These are phyloP conservation scores for Simmondsia chinensis DNA, from an alignment of 148 eudicot species.

Conservation along the genomic window DNA sequence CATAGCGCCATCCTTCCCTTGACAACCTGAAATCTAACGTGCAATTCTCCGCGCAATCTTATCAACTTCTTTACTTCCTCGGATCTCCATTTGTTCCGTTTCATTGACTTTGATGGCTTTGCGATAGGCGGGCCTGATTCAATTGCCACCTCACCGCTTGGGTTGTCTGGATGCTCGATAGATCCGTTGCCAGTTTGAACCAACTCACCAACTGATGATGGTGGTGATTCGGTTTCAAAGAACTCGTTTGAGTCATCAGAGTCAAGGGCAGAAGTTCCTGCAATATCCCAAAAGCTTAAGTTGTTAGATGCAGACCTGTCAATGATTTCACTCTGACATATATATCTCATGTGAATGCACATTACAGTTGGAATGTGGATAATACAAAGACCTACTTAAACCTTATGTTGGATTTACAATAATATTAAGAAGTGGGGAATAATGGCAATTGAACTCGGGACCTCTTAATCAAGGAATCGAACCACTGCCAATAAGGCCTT, in stretches of 20 bases:
- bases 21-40: slow-evolving; percentile 61
- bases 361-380: no score
- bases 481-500: no score
- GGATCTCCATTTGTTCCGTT: slow-evolving; percentile 81
- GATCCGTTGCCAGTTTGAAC: slow-evolving; percentile 19
- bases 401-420: no score
- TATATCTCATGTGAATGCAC: no score
- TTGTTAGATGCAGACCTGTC: no score
- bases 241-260: slow-evolving; percentile 31
- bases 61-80: slow-evolving; percentile 80
- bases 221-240: slow-evolving; percentile 29
- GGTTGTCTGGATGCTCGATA: slow-evolving; percentile 15
- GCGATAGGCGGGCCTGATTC: slow-evolving; percentile 17
- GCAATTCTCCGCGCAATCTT: slow-evolving; percentile 60
- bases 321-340: no score
- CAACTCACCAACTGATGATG: slow-evolving; percentile 18
- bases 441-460: no score
- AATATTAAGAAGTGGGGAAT: no score
- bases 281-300: slow-evolving; percentile 19
- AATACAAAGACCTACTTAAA: no score
- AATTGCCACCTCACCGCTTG: slow-evolving; percentile 13
- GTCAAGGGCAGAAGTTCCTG: slow-evolving; percentile 19
- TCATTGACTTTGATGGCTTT: slow-evolving; percentile 41
- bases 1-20: slow-evolving; percentile 90
- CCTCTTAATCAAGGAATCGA: no score